Base-by-base conservation (phyloP, 352 stramenopile genomes). In the Globisporangium irregulare region DNA sequence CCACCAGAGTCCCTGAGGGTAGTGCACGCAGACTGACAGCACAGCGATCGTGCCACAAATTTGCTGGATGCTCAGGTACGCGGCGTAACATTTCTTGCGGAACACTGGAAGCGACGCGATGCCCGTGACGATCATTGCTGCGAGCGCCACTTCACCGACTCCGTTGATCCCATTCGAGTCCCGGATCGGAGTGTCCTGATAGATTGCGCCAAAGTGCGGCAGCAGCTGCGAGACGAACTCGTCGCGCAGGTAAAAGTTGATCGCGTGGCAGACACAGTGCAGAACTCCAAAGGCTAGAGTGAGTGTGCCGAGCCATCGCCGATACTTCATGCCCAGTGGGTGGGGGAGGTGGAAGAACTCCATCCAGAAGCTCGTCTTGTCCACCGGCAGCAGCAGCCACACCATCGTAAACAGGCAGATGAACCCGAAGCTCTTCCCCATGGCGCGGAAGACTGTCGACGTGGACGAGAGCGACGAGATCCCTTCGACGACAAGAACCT, bases 341-440 rank as follows among this genome's bases (percentile, higher is more conserved):
- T 65, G 63, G 1, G 76, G 58, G 2, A 82, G 20, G 24, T 73
- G 55, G 25, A 82, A 57, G 12, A 71, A 73, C 15, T 77, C 48
- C 6, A 66, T 67, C 76, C 76, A 82, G 18, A 68, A 61, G 12
- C 68, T 73, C 24, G 59, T 58, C 24, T 68, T 69, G 22, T 51
- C 56, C 9, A 72, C 22, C 3, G 70, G 43, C 1, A 77, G 62
- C 2, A 80, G 41, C 24, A 80, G 27, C 54, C 64, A 70, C 24
- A 75, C 60, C 43, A 74, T 55, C 55, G 62, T 73, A 56, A 78
- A 75, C n/a, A 80, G 25, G 2, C 69, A 59, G 15, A 60, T 73
- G 59, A 73, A 80, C 6, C 51, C 76, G 27, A 76, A 77, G 58
- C 70, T 69, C 24, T 69, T 67, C 15, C 70, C 71, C 12, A 80